Evolutionary conservation across 2,329 filamentous ascomycete genomes (phyloP).

Genomic region (Pyrenochaeta sp.): DNA sequence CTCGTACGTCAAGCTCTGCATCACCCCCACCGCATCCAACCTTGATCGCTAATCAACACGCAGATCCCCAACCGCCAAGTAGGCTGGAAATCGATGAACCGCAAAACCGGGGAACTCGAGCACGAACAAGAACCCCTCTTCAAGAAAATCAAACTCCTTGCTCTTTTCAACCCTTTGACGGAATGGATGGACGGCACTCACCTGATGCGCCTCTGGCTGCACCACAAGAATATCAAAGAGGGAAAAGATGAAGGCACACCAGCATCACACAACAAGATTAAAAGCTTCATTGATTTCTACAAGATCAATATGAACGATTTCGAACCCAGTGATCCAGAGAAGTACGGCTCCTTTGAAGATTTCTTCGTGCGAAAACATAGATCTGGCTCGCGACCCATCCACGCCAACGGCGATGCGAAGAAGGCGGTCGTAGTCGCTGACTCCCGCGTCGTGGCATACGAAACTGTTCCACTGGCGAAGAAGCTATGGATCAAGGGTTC

Average conservation of each 20-base stretch:
- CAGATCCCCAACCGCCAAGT: not conserved
- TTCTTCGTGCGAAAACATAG: not conserved
- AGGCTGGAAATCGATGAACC: not conserved
- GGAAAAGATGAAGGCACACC: not conserved
- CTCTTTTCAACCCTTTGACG: not conserved
- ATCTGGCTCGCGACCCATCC: not conserved
- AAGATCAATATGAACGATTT: not conserved
- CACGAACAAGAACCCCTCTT: not conserved
- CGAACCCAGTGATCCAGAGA: not conserved
- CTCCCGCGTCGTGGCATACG: not conserved
- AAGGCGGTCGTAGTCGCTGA: not conserved
- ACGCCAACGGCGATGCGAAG: not conserved
- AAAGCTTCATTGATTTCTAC: not conserved
- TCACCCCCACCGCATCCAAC: no score
- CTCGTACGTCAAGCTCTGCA: not conserved
- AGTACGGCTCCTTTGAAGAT: not conserved
- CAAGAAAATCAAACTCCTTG: not conserved
- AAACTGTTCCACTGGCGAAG: not conserved
- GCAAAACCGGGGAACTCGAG: not conserved
- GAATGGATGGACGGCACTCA: not conserved
- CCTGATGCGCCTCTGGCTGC: not conserved
- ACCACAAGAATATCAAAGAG: not conserved
- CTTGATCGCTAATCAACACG: no score
- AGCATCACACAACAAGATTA: not conserved
- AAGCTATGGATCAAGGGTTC: not conserved